Conservation (phyloP, 345 rosid species). For the Sonneratia alba region DNA sequence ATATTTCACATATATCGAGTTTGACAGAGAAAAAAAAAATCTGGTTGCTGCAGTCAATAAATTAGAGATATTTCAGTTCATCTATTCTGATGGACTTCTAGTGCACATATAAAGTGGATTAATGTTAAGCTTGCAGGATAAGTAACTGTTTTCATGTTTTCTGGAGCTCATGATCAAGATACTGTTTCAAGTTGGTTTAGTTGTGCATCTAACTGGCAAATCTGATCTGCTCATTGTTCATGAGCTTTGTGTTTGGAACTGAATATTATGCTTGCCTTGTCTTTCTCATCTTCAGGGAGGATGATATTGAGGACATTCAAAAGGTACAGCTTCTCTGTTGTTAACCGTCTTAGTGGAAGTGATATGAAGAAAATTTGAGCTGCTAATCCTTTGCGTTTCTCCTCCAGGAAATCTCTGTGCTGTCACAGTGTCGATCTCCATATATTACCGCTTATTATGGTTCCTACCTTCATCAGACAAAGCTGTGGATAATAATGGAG, state of each 20-base stretch:
- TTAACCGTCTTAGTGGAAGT: not conserved
- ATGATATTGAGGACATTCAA: constrained; percentile 97
- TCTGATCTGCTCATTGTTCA: not conserved
- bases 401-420: constrained; percentile 84
- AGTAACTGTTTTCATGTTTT: not conserved
- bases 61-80: too few relatives aligned
- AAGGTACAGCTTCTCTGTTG: constrained; percentile 46
- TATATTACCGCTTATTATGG: constrained; percentile 96
- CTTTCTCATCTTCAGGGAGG: constrained; percentile 58
- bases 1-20: too few relatives aligned
- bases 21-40: too few relatives aligned
- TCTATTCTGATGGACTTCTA: too few relatives aligned
- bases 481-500: constrained; percentile 98
- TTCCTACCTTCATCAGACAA: constrained; percentile 91
- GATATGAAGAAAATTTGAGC: not conserved
- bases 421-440: constrained; percentile 89
- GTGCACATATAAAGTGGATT: too few relatives aligned
- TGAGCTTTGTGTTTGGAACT: constrained; percentile 2
- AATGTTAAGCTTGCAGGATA: too few relatives aligned
- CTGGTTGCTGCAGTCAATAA: too few relatives aligned
- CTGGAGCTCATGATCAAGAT: not conserved
- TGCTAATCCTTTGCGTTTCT: constrained; percentile 17
- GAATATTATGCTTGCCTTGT: constrained; percentile 11
- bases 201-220: not conserved
- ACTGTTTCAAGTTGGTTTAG: not conserved